Evolutionary conservation across 139 green algal species (phyloP), one percentile per base, ranked within the genome.

Genomic region (Coccomyxa sp.): DNA sequence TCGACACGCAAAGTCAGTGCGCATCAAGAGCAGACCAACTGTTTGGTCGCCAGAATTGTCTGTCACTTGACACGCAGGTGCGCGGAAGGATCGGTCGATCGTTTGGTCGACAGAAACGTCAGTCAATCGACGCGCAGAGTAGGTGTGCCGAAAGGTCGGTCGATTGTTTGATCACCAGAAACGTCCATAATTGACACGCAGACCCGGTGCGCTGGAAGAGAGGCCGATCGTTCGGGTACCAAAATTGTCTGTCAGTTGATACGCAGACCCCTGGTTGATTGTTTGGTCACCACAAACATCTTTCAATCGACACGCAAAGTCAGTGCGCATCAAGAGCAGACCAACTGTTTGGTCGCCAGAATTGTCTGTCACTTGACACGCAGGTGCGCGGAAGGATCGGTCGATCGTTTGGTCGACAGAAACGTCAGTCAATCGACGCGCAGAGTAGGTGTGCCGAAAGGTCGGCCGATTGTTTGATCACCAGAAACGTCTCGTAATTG

Each of bases 91-190:
- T 58, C 44, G 44, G 44, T 58, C 44, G 44, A 58, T 58, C 44
- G 44, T 58, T 58, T 58, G 44, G 44, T 58, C 44, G 44, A 58
- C 44, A 58, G 44, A 58, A 58, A 58, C 44, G 44, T 58, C 44
- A 58, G 44, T 58, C 44, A 58, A 58, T 58, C 44, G 44, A 58
- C 44, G 44, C 44, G 44, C 44, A 58, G 44, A 58, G 44, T 58
- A 58, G 44, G 44, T 58, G 44, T 58, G 44, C 44, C 44, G 44
- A 58, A 58, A 58, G 44, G 44, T 58, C 44, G 44, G 44, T 14
- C 44, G 44, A 58, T 58, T 58, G 44, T 58, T 58, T 58, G 44
- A 58, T 58, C 44, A 58, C 44, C 44, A 58, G 44, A 58, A 58
- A 58, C 44, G 44, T 58, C 44, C 44, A 58, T 58, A 58, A 58